Evolutionary conservation across 208 protist species (phyloP).

Genomic region (Crithidia mellificae): DNA sequence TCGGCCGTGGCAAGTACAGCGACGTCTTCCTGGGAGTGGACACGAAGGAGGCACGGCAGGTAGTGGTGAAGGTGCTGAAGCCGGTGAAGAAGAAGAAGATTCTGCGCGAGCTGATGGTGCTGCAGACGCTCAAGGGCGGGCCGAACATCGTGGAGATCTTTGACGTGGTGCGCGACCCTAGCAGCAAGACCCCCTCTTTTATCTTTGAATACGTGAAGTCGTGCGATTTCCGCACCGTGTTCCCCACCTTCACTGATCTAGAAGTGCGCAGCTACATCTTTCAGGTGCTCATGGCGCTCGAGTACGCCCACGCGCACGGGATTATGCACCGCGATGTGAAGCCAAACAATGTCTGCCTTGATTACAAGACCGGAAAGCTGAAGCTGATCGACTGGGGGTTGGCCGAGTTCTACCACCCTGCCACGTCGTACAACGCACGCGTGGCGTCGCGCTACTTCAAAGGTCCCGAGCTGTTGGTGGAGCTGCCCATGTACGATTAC

Average conservation of each 20-base stretch:
- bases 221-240: slow-evolving; percentile 96
- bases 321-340: slow-evolving; percentile 99
- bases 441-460: slow-evolving; percentile 99
- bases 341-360: slow-evolving; percentile 99
- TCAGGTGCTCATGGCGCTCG: slow-evolving; percentile 95
- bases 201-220: slow-evolving; percentile 99
- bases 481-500: slow-evolving; percentile 99
- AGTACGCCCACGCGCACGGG: slow-evolving; percentile 97
- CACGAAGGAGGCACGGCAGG: slow-evolving; percentile 72
- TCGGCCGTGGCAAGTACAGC: slow-evolving; percentile 99
- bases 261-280: slow-evolving; percentile 99
- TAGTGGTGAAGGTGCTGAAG: slow-evolving; percentile 99
- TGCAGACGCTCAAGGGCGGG: slow-evolving; percentile 98
- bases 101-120: slow-evolving; percentile 98
- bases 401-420: slow-evolving; percentile 99
- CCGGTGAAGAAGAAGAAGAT: slow-evolving; percentile 99
- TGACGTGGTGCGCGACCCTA: slow-evolving; percentile 98
- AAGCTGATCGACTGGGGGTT: slow-evolving; percentile 99
- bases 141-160: slow-evolving; percentile 99
- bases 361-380: slow-evolving; percentile 95
- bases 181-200: slow-evolving; percentile 97
- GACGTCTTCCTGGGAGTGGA: slow-evolving; percentile 99
- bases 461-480: slow-evolving; percentile 98
- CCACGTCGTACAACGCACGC: slow-evolving; percentile 98
- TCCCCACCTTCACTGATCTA: slow-evolving; percentile 96